phyloP scores from a whole-genome alignment of 108 stramenopile genomes.

The Nitzschia sp. region DNA sequence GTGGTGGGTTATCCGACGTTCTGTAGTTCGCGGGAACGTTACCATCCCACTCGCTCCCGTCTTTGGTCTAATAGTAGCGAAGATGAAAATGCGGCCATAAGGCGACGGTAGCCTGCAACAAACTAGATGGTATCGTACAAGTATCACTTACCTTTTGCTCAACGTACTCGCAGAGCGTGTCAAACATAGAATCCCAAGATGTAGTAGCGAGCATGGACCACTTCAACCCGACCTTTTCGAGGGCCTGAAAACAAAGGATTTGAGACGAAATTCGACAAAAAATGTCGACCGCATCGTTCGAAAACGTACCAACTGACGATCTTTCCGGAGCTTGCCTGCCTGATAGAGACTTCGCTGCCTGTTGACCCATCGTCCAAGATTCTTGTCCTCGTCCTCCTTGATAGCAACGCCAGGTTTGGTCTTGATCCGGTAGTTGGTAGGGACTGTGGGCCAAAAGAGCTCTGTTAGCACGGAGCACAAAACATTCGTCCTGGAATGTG shows the following conservation, averaged over 20 bases:
- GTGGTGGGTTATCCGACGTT: constrained; percentile 66
- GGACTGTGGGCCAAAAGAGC: constrained; percentile 48
- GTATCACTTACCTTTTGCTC: constrained; percentile 28
- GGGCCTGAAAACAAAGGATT: constrained; percentile 12
- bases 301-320: constrained; percentile 53
- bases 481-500: not conserved
- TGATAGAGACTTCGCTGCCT: constrained; percentile 86
- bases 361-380: constrained; percentile 89
- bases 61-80: constrained; percentile 26
- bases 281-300: not conserved
- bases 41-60: constrained; percentile 73
- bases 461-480: not conserved
- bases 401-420: constrained; percentile 34
- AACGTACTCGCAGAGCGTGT: constrained; percentile 69
- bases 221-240: constrained; percentile 81
- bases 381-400: constrained; percentile 63
- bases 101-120: not conserved
- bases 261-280: not conserved
- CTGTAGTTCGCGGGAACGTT: constrained; percentile 81
- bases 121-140: no score
- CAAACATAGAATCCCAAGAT: constrained; percentile 85
- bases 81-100: not conserved
- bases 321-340: constrained; percentile 77
- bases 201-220: constrained; percentile 87
- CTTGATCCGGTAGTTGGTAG: constrained; percentile 82